phyloP scores from a whole-genome alignment of 1,284 basidiomycete species.

The Cryptococcus sp. region DNA sequence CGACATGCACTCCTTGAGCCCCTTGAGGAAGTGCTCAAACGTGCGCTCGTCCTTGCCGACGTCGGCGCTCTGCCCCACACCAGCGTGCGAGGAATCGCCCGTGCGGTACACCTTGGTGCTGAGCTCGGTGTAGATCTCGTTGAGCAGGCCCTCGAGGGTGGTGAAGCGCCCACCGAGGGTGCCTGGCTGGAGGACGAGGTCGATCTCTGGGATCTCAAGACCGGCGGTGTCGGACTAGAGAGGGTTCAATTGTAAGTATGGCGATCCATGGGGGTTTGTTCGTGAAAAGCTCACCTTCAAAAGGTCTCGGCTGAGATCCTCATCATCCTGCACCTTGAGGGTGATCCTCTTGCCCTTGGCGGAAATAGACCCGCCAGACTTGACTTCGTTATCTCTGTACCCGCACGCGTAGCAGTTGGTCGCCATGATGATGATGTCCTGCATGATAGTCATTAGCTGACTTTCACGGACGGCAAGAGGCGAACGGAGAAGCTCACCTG shows the following conservation, averaged over 20 bases:
- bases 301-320: conserved; percentile 91
- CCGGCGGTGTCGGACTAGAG: conserved; percentile 84
- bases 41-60: conserved; percentile 55
- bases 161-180: conserved; percentile 99
- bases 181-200: conserved; percentile 84
- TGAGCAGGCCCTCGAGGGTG: conserved; percentile 89
- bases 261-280: neutral
- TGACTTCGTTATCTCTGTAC: conserved; percentile 97
- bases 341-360: conserved; percentile 80
- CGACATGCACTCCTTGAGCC: conserved; percentile 75
- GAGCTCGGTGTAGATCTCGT: conserved; percentile 94
- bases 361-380: conserved; percentile 86
- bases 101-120: conserved; percentile 80
- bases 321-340: conserved; percentile 85
- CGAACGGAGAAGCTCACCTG: conserved; percentile 59
- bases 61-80: conserved; percentile 39
- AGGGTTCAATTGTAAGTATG: neutral
- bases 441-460: conserved; percentile 1
- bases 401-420: conserved; percentile 94
- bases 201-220: conserved; percentile 88
- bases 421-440: conserved; percentile 98
- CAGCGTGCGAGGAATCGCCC: conserved; percentile 38
- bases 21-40: conserved; percentile 73
- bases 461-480: neutral
- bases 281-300: conserved; percentile 64